These are phyloP conservation scores for Neurospora sp. DNA, from an alignment of 495 filamentous ascomycete genomes.

Conservation along the genomic window DNA sequence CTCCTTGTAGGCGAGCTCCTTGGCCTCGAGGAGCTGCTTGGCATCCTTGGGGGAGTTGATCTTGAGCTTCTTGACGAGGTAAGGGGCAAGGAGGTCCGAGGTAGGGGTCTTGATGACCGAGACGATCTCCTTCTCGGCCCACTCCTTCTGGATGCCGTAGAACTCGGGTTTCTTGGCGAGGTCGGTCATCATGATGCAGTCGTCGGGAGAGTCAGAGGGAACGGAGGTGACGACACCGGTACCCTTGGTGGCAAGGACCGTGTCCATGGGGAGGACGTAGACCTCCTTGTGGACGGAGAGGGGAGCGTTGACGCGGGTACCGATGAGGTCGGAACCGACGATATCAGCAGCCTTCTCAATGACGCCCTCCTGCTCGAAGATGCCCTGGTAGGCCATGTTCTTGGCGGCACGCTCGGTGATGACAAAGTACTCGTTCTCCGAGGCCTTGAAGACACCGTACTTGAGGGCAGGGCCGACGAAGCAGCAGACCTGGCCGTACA, in stretches of 20 bases:
- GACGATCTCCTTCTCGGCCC: conserved; percentile 78
- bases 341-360: conserved; percentile 66
- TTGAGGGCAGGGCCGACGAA: conserved; percentile 66
- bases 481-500: conserved; percentile 96
- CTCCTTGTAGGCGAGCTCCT: conserved; percentile 93
- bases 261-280: conserved; percentile 88
- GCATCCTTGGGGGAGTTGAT: conserved; percentile 92
- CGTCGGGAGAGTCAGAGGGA: conserved; percentile 90
- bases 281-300: conserved; percentile 81
- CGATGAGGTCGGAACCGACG: conserved; percentile 69
- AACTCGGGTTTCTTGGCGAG: conserved; percentile 95
- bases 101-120: conserved; percentile 86
- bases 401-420: conserved; percentile 77
- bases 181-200: conserved; percentile 82
- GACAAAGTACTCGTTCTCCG: conserved; percentile 76
- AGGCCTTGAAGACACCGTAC: conserved; percentile 84
- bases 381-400: conserved; percentile 93
- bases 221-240: conserved; percentile 95
- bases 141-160: conserved; percentile 94
- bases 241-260: conserved; percentile 82
- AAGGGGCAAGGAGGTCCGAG: conserved; percentile 73
- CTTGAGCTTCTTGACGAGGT: conserved; percentile 84
- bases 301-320: conserved; percentile 77
- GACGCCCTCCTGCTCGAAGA: conserved; percentile 64
- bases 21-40: conserved; percentile 82